These are phyloP conservation scores for Mimosa bimucronata DNA, from an alignment of 306 rosid species.

Conservation along the genomic window DNA sequence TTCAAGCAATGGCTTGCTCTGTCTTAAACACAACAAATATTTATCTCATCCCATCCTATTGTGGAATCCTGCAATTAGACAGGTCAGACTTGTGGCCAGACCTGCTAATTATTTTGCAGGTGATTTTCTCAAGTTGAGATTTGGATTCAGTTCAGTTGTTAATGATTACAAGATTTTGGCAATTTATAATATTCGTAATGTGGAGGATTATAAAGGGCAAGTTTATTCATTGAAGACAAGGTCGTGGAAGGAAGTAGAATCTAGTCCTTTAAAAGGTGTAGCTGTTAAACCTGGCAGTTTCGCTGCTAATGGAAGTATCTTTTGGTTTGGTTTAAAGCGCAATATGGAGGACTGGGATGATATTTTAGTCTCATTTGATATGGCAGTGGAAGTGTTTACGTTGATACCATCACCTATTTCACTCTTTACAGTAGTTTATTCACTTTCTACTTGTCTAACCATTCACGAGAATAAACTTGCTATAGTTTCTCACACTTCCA, in stretches of 20 bases:
- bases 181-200: too few relatives aligned
- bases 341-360: neutral
- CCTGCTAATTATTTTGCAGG: too few relatives aligned
- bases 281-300: neutral
- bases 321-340: neutral
- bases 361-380: too few relatives aligned
- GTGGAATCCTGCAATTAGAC: conserved; percentile 27
- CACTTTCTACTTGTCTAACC: neutral
- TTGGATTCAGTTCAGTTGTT: conserved; percentile 18
- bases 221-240: conserved; percentile 22
- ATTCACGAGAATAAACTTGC: neutral
- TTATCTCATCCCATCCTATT: neutral
- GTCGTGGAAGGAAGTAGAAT: conserved; percentile 25
- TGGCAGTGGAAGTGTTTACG: neutral
- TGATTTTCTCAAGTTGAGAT: neutral
- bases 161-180: conserved; percentile 28
- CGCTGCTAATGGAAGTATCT: neutral
- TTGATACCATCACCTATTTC: too few relatives aligned
- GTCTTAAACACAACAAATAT: too few relatives aligned
- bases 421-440: too few relatives aligned
- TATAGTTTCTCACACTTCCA: neutral
- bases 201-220: neutral
- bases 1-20: neutral
- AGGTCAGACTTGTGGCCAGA: neutral
- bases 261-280: neutral